Evolutionary conservation across 2,329 filamentous ascomycete genomes (phyloP).

Genomic region (Biscogniauxia mediterranea): DNA sequence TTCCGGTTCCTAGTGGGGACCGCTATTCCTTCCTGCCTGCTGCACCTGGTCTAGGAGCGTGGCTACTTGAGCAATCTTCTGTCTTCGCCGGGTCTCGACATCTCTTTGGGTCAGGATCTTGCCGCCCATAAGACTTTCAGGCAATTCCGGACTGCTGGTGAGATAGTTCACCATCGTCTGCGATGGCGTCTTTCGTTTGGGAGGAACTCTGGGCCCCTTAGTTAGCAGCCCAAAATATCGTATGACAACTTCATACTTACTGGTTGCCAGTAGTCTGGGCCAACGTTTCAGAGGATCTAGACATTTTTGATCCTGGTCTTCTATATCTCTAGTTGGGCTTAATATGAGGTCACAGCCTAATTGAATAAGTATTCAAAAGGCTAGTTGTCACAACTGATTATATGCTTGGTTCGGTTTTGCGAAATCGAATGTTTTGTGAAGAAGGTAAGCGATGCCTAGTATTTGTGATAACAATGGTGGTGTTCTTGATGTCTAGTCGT

Average conservation of each 20-base stretch:
- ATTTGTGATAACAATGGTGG: neutral
- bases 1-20: neutral
- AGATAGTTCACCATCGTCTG: slow-evolving; percentile 27
- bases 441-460: neutral
- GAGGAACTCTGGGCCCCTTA: neutral
- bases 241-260: slow-evolving; percentile 6
- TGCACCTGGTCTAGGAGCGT: slow-evolving; percentile 14
- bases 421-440: neutral
- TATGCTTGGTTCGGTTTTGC: neutral
- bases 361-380: neutral
- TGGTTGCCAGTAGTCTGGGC: neutral
- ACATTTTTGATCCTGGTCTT: slow-evolving; percentile 14
- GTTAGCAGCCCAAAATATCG: neutral
- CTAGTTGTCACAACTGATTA: neutral
- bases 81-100: slow-evolving; percentile 8
- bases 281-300: neutral
- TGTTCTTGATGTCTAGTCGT: neutral
- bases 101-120: slow-evolving; percentile 11
- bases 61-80: slow-evolving; percentile 18
- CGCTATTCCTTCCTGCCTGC: slow-evolving; percentile 5
- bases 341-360: neutral
- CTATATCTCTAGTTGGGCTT: neutral
- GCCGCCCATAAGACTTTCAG: slow-evolving; percentile 23
- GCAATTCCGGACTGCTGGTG: slow-evolving; percentile 17
- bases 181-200: slow-evolving; percentile 7